Evolutionary conservation across 331 rosid species (phyloP).

Genomic region (Saraca asoca): DNA sequence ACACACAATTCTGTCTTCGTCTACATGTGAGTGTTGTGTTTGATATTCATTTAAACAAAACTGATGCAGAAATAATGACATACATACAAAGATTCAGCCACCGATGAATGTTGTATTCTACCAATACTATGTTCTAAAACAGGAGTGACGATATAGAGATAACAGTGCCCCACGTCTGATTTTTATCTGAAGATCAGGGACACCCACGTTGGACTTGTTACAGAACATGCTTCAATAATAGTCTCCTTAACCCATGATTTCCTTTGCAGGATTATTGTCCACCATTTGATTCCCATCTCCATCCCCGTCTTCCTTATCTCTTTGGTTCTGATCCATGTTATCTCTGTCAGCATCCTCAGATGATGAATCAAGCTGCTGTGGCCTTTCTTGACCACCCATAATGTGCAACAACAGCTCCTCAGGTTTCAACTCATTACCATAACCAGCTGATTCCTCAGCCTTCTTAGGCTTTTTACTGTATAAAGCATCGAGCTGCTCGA

Average conservation of each 20-base stretch:
- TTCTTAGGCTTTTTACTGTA: constrained; percentile 52
- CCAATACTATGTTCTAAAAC: constrained; percentile 11
- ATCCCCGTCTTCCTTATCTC: constrained; percentile 37
- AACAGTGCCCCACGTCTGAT: constrained; percentile 24
- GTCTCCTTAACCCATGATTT: constrained; percentile 41
- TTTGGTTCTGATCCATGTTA: constrained; percentile 41
- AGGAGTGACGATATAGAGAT: neutral
- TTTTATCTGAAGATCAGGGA: constrained; percentile 17
- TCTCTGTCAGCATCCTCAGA: constrained; percentile 49
- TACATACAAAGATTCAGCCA: constrained; percentile 31
- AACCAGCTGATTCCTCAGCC: constrained; percentile 36
- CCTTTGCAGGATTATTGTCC: constrained; percentile 43
- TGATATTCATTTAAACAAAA: constrained; percentile 39
- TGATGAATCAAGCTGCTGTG: constrained; percentile 35
- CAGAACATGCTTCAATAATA: constrained; percentile 10
- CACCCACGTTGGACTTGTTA: constrained; percentile 23
- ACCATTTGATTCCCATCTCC: constrained; percentile 40
- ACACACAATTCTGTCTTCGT: constrained; percentile 32
- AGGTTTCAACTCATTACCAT: constrained; percentile 57
- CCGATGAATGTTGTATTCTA: constrained; percentile 25
- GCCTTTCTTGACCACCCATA: constrained; percentile 60
- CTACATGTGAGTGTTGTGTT: constrained; percentile 20
- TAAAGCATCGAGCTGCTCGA: constrained; percentile 67
- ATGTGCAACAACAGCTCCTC: constrained; percentile 85
- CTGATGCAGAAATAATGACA: constrained; percentile 30